Evolutionary conservation across 2,329 filamentous ascomycete genomes (phyloP), one percentile per base, ranked within the genome.

Genomic region (Cryoendolithus antarcticus): DNA sequence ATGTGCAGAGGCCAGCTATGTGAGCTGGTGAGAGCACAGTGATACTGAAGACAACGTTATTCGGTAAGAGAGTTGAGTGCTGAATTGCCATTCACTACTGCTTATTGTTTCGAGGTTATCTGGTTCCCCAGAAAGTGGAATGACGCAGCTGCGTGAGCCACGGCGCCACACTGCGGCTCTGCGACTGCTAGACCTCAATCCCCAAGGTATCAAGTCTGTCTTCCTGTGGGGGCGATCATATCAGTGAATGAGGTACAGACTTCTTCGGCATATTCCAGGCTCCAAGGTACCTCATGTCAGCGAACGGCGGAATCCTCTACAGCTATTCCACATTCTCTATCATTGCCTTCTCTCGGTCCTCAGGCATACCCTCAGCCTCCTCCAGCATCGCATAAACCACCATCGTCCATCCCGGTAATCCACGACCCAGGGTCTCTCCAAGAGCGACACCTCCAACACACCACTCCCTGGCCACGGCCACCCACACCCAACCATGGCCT

Each of bases 401-500:
- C 9, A 10, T 31, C 30, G 10, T 19, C 32, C 32, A 34, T 15
- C 5, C 13, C n/a, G 19, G 10, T 35, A 19, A 35, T n/a, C 33
- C 13, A n/a, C 11, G 33, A n/a, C 33, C 21, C 13, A 9, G 12
- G 6, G 33, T 15, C 33, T 21, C 10, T 24, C 21, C 9, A 24
- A 36, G 21, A 28, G 34, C 12, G 34, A 28, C 34, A 29, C 13
- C 12, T 36, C 21, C 34, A 24, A 36, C 30, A 37, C 35, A 37
- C 10, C 19, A 29, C 38, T 27, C 15, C 15, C 15, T 19, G 15
- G 15, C 15, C 15, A 19, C 15, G 7, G 11, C 9, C 11, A 31
- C 30, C 9, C 30, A 31, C 30, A 10, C 30, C 11, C 30, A 31
- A 82, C 73, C 72, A 95, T 95, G 88, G 80, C 86, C 59, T 86